Conservation (phyloP, 768 basidiomycete species). For the Strobilomyces confusus region DNA sequence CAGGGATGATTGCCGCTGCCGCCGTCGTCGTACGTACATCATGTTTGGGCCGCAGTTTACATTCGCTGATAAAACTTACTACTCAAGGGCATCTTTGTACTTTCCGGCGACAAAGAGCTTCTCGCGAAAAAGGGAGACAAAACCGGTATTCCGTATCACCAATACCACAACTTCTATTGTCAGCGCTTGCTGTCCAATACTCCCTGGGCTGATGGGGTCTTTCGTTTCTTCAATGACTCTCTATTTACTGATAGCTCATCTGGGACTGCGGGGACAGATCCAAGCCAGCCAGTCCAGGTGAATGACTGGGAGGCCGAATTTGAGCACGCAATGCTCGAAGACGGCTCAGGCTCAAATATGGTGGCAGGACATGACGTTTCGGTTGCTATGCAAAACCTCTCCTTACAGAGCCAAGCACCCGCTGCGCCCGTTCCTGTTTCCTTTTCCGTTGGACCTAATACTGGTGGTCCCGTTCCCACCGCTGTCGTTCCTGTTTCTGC, state of each 20-base stretch:
- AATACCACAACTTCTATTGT: neutral
- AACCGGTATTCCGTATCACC: neutral
- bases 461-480: too few relatives aligned
- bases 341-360: neutral
- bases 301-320: neutral
- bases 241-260: neutral
- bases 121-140: neutral
- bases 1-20: neutral
- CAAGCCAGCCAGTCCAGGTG: neutral
- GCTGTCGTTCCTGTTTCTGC: too few relatives aligned
- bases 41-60: too few relatives aligned
- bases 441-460: too few relatives aligned
- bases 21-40: neutral
- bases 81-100: neutral
- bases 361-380: neutral
- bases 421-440: too few relatives aligned
- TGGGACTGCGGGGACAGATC: neutral
- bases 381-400: neutral
- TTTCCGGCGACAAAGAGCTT: neutral
- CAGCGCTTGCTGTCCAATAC: neutral
- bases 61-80: neutral
- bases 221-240: neutral
- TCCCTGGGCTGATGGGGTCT: neutral
- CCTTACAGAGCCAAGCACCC: too few relatives aligned
- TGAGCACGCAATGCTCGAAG: neutral